These are phyloP conservation scores for Xylaria nigripes DNA, from an alignment of 495 filamentous ascomycete genomes.

Conservation along the genomic window DNA sequence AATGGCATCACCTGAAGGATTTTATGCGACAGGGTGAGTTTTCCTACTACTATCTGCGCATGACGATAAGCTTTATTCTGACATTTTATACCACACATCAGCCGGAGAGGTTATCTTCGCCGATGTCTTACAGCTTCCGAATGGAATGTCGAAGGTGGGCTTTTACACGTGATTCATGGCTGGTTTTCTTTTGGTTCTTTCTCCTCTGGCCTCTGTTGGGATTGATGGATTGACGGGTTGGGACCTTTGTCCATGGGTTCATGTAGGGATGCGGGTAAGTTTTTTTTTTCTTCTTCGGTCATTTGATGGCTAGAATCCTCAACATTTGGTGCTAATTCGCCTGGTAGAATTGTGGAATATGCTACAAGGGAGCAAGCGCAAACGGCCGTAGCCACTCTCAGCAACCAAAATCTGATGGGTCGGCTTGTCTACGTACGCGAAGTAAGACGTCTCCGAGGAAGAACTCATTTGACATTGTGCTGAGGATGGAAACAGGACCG, in stretches of 20 bases:
- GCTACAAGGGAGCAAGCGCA: constrained; percentile 98
- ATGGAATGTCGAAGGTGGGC: constrained; percentile 99
- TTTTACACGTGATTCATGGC: constrained; percentile 80
- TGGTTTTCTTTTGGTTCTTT: constrained; percentile 65
- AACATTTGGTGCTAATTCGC: neutral
- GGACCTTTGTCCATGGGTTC: constrained; percentile 75
- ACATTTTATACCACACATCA: constrained; percentile 31
- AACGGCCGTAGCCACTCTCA: constrained; percentile 92
- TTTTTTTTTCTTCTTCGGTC: constrained; percentile 2
- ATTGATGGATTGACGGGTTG: constrained; percentile 99
- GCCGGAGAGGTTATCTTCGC: constrained; percentile 99
- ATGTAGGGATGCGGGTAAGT: constrained; percentile 99
- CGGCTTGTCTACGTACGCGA: constrained; percentile 97
- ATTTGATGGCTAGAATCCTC: neutral
- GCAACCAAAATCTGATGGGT: constrained; percentile 98
- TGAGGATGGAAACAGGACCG: constrained; percentile 57
- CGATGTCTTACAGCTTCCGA: constrained; percentile 98
- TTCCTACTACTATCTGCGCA: neutral
- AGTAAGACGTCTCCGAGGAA: constrained; percentile 44
- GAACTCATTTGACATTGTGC: constrained; percentile 13
- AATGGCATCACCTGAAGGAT: constrained; percentile 99
- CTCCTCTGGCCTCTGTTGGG: constrained; percentile 73
- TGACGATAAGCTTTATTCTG: constrained; percentile 8
- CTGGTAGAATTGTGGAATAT: constrained; percentile 96
- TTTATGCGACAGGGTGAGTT: constrained; percentile 97